A percentile compares a stretch with the other conserved stretches of the same genome.
Conservation (phyloP, 2,329 filamentous ascomycete genomes). For the Neofusicoccum cordaticola region DNA sequence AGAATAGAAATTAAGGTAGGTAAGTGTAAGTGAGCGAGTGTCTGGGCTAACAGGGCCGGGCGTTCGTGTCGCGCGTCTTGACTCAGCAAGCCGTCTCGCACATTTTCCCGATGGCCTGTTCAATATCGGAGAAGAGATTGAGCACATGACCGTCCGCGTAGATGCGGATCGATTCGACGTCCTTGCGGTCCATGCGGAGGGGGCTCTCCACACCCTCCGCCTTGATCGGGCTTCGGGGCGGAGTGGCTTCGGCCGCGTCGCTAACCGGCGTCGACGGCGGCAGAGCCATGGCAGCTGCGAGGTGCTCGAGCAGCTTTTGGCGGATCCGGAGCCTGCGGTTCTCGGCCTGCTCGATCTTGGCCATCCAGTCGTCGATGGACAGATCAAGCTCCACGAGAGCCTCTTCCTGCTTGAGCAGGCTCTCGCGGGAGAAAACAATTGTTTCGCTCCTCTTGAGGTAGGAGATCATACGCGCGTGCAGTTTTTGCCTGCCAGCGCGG, state of each 20-base stretch:
- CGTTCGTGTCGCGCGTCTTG: neutral
- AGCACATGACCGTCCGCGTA: conserved; percentile 43
- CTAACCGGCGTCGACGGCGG: conserved; percentile 19
- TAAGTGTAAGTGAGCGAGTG: neutral
- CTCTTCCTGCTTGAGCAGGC: conserved; percentile 76
- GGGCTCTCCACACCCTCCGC: conserved; percentile 36
- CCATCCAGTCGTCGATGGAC: conserved; percentile 77
- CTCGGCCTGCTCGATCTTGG: conserved; percentile 76
- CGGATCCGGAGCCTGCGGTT: conserved; percentile 71
- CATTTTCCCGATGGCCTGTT: conserved; percentile 42
- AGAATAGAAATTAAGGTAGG: conserved; percentile 13
- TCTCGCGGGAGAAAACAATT: conserved; percentile 70
- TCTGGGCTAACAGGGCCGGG: neutral
- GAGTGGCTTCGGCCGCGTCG: conserved; percentile 34
- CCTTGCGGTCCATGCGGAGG: conserved; percentile 31
- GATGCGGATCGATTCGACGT: conserved; percentile 43
- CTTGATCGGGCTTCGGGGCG: conserved; percentile 39
- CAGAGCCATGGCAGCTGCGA: conserved; percentile 60
- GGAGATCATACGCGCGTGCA: conserved; percentile 73
- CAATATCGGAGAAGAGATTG: conserved; percentile 42
- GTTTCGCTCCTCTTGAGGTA: conserved; percentile 70
- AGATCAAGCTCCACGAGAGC: conserved; percentile 72
- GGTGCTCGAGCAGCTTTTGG: conserved; percentile 78
- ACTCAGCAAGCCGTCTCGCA: conserved; percentile 28
- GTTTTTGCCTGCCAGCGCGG: conserved; percentile 70